Evolutionary conservation across 345 rosid genomes (phyloP).

Genomic region (Linum trigynum): DNA sequence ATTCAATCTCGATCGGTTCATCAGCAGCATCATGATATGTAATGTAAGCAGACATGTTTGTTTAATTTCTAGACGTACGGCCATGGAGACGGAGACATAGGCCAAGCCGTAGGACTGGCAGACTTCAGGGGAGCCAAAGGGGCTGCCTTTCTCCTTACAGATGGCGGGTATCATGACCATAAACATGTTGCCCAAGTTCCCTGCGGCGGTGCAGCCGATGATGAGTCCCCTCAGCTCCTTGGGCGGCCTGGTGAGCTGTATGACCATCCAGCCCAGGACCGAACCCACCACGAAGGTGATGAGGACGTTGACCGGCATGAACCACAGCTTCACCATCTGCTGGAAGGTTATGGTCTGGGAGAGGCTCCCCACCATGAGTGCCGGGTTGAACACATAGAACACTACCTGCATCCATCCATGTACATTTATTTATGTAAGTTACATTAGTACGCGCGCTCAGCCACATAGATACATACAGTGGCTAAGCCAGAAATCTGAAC

Average conservation of each 20-base stretch:
- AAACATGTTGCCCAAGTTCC: slow-evolving; percentile 58
- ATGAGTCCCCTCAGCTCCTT: slow-evolving; percentile 26
- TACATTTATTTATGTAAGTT: not conserved
- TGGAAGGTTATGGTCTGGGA: slow-evolving; percentile 40
- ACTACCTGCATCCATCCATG: slow-evolving; percentile 27
- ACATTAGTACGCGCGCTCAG: no score
- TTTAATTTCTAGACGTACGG: slow-evolving; percentile 33
- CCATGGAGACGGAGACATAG: slow-evolving; percentile 61
- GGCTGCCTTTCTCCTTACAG: slow-evolving; percentile 54
- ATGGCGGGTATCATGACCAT: slow-evolving; percentile 61
- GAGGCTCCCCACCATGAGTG: slow-evolving; percentile 42
- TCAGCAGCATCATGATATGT: no score
- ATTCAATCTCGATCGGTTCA: no score
- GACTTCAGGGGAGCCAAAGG: slow-evolving; percentile 48
- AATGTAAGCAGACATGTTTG: not conserved
- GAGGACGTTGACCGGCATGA: slow-evolving; percentile 36
- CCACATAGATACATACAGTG: no score
- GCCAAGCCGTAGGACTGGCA: slow-evolving; percentile 43
- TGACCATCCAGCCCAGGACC: slow-evolving; percentile 28
- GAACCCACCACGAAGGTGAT: slow-evolving; percentile 29
- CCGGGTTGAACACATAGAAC: slow-evolving; percentile 55
- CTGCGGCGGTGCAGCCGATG: slow-evolving; percentile 38
- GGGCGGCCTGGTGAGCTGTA: slow-evolving; percentile 27
- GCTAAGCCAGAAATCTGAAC: not conserved
- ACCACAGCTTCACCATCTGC: slow-evolving; percentile 44